A percentile compares a stretch with the other conserved stretches of the same genome.
phyloP scores from a whole-genome alignment of 2,329 filamentous ascomycete genomes.

The Nigrospora osmanthi region DNA sequence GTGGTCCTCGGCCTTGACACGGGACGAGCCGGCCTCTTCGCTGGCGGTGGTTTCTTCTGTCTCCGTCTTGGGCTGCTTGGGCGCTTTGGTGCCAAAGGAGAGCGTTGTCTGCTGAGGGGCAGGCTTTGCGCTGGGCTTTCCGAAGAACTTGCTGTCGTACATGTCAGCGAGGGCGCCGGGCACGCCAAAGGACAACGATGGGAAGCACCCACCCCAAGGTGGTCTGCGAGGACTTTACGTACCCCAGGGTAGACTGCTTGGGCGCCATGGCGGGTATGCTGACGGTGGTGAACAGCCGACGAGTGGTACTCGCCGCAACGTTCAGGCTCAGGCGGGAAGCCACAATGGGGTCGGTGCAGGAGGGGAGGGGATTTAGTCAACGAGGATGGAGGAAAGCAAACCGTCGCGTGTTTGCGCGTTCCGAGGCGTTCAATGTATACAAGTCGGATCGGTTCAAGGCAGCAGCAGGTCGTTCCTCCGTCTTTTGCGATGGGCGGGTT shows the following conservation, averaged over 20 bases:
- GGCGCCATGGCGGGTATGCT: conserved; percentile 17
- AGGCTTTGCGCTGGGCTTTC: conserved; percentile 48
- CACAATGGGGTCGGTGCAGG: conserved; percentile 10
- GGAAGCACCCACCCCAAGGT: conserved; percentile 19
- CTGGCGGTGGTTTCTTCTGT: conserved; percentile 12
- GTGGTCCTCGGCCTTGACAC: conserved; percentile 12
- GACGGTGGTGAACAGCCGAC: conserved; percentile 9
- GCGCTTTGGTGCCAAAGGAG: conserved; percentile 58
- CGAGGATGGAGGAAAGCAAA: too few relatives aligned
- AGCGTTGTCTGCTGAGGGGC: conserved; percentile 71
- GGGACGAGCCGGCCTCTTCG: conserved; percentile 7
- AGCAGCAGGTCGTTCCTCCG: too few relatives aligned
- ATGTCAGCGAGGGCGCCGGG: background rate
- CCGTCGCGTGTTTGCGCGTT: too few relatives aligned
- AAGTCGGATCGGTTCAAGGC: too few relatives aligned
- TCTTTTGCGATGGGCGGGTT: too few relatives aligned
- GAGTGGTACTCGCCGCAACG: conserved; percentile 13
- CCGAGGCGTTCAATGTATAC: too few relatives aligned
- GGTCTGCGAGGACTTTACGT: conserved; percentile 24
- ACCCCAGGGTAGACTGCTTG: conserved; percentile 25
- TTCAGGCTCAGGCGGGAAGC: conserved; percentile 12
- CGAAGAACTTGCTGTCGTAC: conserved; percentile 75
- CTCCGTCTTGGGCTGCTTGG: conserved; percentile 25
- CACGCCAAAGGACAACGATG: background rate
- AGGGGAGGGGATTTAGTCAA: too few relatives aligned